A percentile compares a stretch with the other conserved stretches of the same genome.
phyloP scores from a whole-genome alignment of 169 alveolate species.

The Plasmodium gallinaceum region DNA sequence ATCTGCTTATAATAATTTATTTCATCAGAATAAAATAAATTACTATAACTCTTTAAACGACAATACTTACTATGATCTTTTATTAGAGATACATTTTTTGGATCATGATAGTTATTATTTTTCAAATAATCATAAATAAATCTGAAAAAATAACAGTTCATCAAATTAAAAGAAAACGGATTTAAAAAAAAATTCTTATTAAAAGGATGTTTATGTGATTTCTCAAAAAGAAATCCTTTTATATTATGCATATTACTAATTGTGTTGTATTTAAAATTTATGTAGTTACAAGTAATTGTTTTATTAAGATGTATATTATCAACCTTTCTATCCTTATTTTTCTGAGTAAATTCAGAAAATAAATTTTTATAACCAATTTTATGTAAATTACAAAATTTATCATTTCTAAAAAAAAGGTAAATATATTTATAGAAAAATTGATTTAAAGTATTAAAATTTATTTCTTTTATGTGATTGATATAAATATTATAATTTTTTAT shows the following conservation, averaged over 20 bases:
- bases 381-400: neutral
- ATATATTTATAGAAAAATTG: slow-evolving; percentile 27
- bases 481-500: slow-evolving; percentile 12
- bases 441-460: slow-evolving; percentile 36
- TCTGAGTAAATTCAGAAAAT: slow-evolving; percentile 13
- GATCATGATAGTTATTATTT: neutral
- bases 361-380: slow-evolving; percentile 1
- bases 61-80: neutral
- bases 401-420: slow-evolving; percentile 32
- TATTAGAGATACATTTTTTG: neutral
- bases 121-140: slow-evolving; percentile 21
- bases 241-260: slow-evolving; percentile 37
- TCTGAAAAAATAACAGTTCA: slow-evolving; percentile 34
- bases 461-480: slow-evolving; percentile 10
- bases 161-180: slow-evolving; percentile 57
- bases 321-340: neutral
- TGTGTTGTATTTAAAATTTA: slow-evolving; percentile 36
- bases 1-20: too few species aligned
- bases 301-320: neutral
- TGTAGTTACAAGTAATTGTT: neutral
- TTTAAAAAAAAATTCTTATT: slow-evolving; percentile 37
- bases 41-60: neutral
- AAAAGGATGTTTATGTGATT: slow-evolving; percentile 24
- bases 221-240: slow-evolving; percentile 18
- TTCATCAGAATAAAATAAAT: too few species aligned